Base-by-base conservation (phyloP, 2,329 filamentous ascomycete genomes). In the Neoarthrinium moseri region DNA sequence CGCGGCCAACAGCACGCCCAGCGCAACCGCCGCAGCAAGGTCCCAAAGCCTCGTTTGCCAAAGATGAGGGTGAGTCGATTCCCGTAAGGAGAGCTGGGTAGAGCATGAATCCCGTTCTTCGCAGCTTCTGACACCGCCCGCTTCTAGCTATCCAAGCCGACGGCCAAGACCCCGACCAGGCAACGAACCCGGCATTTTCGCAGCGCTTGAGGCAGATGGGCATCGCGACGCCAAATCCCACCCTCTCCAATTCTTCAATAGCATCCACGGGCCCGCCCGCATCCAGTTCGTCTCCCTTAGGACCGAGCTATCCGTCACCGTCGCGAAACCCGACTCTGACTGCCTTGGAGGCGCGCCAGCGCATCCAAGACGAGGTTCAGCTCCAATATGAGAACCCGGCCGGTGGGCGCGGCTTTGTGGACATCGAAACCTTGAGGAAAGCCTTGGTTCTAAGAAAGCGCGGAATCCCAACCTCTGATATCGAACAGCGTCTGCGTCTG, bases 201-300 rank as follows among this genome's bases (percentile, higher is more conserved):
- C 63, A 64, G 39, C 76, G 78, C 13, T 69, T 82, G 5, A 69
- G 69, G 21, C 63, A 76, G 50, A 79, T 82, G 71, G 78, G 78
- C 56, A 65, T 80, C 23, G 77, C 70, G 7, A 69, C 76, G 37
- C 77, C 78, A 4, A 77, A 74, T 51, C 77, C 78, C 23, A 78
- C 74, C 4, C 73, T 69, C 37, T 80, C 77, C 5, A 66, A 73
- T 20, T 78, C 75, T 2, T 80, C 77, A 6, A 76, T 65, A 2
- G 75, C 68, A 8, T 36, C 47, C 29, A 39, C 52, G 0, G 30
- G 30, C 2, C 15, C 40, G 15, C 24, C 11, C 6, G 18, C 43
- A 23, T 22, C 36, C 15, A 7, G 15, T 12, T 47, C 12, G 30
- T 27, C 39, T 47, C 24, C 52, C 44, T 26, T 49, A 32, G 48